These are phyloP conservation scores for Aureobasidium lini DNA, from an alignment of 2,329 filamentous ascomycete genomes.

Conservation along the genomic window DNA sequence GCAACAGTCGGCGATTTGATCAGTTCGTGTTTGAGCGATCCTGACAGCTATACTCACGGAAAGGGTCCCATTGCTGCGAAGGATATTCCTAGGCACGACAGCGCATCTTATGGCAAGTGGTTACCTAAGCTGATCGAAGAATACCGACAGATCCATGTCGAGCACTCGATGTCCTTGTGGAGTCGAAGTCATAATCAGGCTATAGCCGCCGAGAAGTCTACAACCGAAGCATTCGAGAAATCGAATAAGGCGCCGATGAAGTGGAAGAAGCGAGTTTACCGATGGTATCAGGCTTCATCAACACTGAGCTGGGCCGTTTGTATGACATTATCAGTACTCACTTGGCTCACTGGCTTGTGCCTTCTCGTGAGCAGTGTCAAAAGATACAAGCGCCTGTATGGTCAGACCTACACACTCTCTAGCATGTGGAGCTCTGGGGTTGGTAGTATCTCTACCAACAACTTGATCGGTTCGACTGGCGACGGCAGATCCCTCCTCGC, in stretches of 20 bases:
- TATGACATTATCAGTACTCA: not conserved
- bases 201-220: too few relatives aligned
- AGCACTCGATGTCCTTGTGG: not conserved
- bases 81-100: not conserved
- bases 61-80: not conserved
- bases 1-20: constrained; percentile 17
- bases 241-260: not conserved
- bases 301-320: not conserved
- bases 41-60: not conserved
- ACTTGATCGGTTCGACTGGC: not conserved
- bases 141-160: not conserved
- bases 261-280: not conserved
- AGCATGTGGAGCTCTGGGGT: not conserved
- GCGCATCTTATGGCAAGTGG: not conserved
- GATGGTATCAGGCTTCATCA: not conserved
- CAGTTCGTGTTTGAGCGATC: not conserved
- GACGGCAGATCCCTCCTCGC: not conserved
- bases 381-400: not conserved
- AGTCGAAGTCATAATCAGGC: not conserved
- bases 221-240: not conserved
- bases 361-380: not conserved
- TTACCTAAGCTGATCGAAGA: not conserved
- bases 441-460: not conserved
- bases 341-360: not conserved
- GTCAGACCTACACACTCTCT: not conserved